Conservation (phyloP, 306 rosid species). For the Dicorynia guianensis region DNA sequence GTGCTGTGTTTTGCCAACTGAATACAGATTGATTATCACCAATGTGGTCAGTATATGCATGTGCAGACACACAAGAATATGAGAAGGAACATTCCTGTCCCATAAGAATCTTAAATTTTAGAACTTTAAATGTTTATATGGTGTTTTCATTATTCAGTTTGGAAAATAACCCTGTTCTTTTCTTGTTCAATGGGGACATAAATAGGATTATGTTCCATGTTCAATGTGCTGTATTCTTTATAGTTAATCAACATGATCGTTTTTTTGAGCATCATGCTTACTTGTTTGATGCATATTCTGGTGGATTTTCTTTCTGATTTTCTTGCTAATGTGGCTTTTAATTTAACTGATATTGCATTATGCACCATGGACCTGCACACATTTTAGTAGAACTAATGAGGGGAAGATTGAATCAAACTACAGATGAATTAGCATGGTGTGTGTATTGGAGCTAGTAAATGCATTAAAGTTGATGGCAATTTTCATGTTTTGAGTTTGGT, state of each 20-base stretch:
- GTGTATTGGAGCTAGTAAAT: background rate
- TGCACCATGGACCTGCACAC: constrained; percentile 31
- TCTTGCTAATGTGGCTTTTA: constrained; percentile 19
- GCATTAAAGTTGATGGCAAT: background rate
- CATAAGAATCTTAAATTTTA: background rate
- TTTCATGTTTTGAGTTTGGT: constrained; percentile 26
- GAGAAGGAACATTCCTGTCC: constrained; percentile 15
- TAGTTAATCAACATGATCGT: constrained; percentile 11
- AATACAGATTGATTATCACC: background rate
- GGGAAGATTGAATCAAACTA: background rate
- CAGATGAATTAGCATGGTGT: background rate
- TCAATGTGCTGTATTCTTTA: constrained; percentile 21
- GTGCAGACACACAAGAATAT: background rate
- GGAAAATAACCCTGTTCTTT: background rate
- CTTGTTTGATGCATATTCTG: background rate
- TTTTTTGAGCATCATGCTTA: constrained; percentile 17
- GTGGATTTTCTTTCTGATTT: background rate
- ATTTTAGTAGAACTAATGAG: background rate
- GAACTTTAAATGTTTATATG: background rate
- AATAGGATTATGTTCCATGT: constrained; percentile 24
- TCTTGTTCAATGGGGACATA: constrained; percentile 6
- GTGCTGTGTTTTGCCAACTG: background rate
- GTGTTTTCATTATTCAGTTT: background rate
- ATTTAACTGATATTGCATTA: background rate
- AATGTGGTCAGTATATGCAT: background rate